Evolutionary conservation across 1,139 yeast species (phyloP).

Genomic region (Chernovozyma sophiae-reginae): DNA sequence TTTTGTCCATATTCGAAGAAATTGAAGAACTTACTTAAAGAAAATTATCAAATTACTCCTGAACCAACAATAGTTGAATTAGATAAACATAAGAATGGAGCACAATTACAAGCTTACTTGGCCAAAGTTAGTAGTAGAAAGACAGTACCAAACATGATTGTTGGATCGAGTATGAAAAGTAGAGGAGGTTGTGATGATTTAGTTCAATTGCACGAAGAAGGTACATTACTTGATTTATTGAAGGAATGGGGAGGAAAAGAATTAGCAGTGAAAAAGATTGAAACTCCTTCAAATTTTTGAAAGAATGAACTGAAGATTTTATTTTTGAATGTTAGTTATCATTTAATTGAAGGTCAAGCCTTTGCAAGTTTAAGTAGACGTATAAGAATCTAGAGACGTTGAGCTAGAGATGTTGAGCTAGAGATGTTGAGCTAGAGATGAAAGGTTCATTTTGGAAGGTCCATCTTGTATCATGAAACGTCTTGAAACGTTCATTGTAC

Average conservation of each 20-base stretch:
- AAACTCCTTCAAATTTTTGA: conserved; percentile 49
- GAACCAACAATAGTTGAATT: conserved; percentile 72
- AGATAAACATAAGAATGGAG: conserved; percentile 70
- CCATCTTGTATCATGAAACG: no score
- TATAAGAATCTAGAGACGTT: no score
- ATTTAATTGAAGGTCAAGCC: no score
- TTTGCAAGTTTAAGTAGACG: no score
- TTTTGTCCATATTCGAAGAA: conserved; percentile 72
- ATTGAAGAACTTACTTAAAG: conserved; percentile 61
- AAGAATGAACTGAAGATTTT: neutral
- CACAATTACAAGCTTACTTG: conserved; percentile 56
- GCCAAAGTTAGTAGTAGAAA: conserved; percentile 53
- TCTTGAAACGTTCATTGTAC: no score
- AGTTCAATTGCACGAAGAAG: conserved; percentile 52
- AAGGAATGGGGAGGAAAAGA: conserved; percentile 62
- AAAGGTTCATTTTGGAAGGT: no score
- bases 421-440: no score
- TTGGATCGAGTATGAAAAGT: conserved; percentile 50
- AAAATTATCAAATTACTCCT: conserved; percentile 70
- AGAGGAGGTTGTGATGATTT: conserved; percentile 84
- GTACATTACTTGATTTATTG: conserved; percentile 46
- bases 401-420: no score
- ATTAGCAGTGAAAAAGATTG: conserved; percentile 49
- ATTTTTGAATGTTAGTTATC: neutral
- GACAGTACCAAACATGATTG: conserved; percentile 70